Evolutionary conservation across 1,284 basidiomycete species (phyloP).

Genomic region (Neonothopanus nambi): DNA sequence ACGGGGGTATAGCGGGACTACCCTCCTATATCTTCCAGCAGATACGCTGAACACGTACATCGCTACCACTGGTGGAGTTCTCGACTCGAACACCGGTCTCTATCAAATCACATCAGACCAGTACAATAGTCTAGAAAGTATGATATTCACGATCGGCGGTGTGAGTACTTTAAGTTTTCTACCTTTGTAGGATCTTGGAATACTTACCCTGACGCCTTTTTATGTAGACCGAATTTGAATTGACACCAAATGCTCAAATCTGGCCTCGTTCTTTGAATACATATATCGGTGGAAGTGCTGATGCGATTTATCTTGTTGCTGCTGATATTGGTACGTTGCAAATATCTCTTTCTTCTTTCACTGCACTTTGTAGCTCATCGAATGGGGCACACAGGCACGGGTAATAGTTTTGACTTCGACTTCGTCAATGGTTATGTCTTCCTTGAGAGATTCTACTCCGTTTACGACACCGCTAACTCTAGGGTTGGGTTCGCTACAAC

Average conservation of each 20-base stretch:
- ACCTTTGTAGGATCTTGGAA: background rate
- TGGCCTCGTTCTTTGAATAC: conserved; percentile 58
- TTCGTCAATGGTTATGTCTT: conserved; percentile 9
- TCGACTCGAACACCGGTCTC: conserved; percentile 39
- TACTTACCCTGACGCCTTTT: conserved; percentile 38
- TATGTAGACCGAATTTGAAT: conserved; percentile 39
- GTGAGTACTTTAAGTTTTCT: conserved; percentile 26
- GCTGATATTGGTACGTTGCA: conserved; percentile 33
- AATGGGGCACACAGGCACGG: background rate
- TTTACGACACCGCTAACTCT: conserved; percentile 58
- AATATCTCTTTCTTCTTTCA: conserved; percentile 24
- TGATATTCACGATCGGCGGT: conserved; percentile 44
- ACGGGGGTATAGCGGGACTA: conserved; percentile 25
- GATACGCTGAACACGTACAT: conserved; percentile 56
- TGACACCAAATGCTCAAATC: conserved; percentile 59
- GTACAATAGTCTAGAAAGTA: conserved; percentile 37
- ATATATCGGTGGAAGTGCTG: conserved; percentile 47
- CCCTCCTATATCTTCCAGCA: conserved; percentile 40
- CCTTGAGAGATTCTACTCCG: conserved; percentile 43
- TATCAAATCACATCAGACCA: conserved; percentile 39
- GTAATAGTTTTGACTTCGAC: conserved; percentile 33
- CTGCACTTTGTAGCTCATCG: background rate
- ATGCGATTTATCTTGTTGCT: conserved; percentile 52
- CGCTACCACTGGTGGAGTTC: conserved; percentile 45
- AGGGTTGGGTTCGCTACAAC: conserved; percentile 60